Percentiles rank a stretch among this genome's conserved stretches.
phyloP scores from a whole-genome alignment of 164 flowering plant genomes.

The Stephania cephalantha region DNA sequence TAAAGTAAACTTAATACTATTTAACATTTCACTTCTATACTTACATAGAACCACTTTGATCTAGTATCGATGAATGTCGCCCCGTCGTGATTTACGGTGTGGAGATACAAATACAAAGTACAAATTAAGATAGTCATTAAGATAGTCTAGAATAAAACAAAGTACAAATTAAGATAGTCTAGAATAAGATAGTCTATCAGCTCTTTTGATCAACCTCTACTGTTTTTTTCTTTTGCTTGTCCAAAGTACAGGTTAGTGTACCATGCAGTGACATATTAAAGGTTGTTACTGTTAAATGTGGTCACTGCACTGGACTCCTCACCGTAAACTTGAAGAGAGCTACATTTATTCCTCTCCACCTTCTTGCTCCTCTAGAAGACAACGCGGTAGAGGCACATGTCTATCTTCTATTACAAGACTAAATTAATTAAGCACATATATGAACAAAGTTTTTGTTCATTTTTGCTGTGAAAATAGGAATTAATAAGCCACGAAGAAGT shows the following conservation, averaged over 20 bases:
- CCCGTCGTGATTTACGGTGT: too few species aligned
- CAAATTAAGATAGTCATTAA: too few species aligned
- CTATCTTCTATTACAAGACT: neutral
- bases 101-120: too few species aligned
- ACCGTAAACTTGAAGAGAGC: conserved; percentile 77
- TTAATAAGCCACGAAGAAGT: conserved; percentile 21
- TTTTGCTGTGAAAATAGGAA: conserved; percentile 30
- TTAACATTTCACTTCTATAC: too few species aligned
- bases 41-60: too few species aligned
- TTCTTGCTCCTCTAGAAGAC: conserved; percentile 47
- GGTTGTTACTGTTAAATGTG: conserved; percentile 81
- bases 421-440: neutral
- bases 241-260: conserved; percentile 63
- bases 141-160: too few species aligned
- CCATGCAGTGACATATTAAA: conserved; percentile 63
- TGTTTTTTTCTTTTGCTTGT: neutral
- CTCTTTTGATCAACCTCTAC: neutral
- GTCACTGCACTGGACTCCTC: conserved; percentile 72
- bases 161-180: too few species aligned
- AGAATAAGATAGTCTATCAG: too few species aligned
- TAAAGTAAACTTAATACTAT: too few species aligned
- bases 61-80: too few species aligned
- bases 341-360: conserved; percentile 61
- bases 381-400: conserved; percentile 15
- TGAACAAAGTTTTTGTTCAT: neutral